Evolutionary conservation across 1,284 basidiomycete genomes (phyloP), one percentile per base, ranked within the genome.

Genomic region (Austroboletus niveus): DNA sequence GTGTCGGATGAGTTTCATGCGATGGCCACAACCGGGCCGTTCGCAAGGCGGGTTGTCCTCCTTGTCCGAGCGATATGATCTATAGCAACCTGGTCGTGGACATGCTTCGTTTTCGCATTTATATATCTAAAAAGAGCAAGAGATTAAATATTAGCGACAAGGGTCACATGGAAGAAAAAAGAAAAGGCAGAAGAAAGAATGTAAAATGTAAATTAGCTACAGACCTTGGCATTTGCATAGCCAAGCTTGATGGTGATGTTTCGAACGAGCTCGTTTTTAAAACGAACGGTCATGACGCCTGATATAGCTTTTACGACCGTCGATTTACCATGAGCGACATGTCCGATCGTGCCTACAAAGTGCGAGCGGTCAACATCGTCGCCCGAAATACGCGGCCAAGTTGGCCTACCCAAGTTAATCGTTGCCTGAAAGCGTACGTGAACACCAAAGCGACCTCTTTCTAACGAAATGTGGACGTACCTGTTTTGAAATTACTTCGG

Each of bases 201-300:
- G 40, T 5, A 31, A 17, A 17, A 17, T 17, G n/a, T 29, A 27
- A 17, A 35, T 1, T 11, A 14, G 17, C 3, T 39, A 72, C 81
- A 57, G 60, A 94, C 93, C 76, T 98, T 98, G 48, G 97, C 97
- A 63, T 98, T 99, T 47, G 96, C 96, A 71, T 99, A 99, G 45
- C 89, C 97, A 44, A 99, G 83, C 77, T 99, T 99, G 78, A 99
- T 99, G 42, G 97, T 99, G 65, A 99, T 99, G 75, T 99, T 99
- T 60, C 96, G 79, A 56, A 97, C 94, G 50, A 97, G 82, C 73
- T 99, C 97, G 73, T 98, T 98, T 81, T 99, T 99, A 77, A 99
- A 99, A 64, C 96, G 84, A 53, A 99, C 96, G 30, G 96, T 99
- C 84, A 92, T 90, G 12, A 98, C 96, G n/a, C 96, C 96, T 15